Base-by-base conservation (phyloP, 495 filamentous ascomycete species). In the Xanthoparmelia taractica region DNA sequence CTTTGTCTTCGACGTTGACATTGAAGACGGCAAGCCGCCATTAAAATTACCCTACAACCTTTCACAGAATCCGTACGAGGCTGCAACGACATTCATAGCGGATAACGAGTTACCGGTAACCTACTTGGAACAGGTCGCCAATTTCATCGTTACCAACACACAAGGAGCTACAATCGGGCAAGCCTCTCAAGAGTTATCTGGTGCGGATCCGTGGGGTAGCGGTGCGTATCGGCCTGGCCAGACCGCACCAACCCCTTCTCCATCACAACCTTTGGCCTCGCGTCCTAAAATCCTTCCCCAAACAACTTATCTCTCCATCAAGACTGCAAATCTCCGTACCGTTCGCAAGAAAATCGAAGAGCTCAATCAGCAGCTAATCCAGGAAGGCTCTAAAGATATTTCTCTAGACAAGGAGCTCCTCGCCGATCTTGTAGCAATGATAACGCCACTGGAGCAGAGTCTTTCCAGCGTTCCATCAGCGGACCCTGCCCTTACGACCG, bases 1-100 rank as follows among this genome's bases (percentile, higher is more conserved):
- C 68, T 97, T 90, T 72, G 95, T 99, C 57, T 99, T 97, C 67
- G 93, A 97, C 70, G 94, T 99, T 33, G 95, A 97, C 69, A 93
- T 97, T 63, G 89, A 96, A 70, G 95, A 97, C 65, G 95, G 94
- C 43, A 91, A 93, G 66, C 95, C 95, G 36, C 85, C 94, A 4
- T 80, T 97, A 38, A 97, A 97, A 70, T 79, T 99, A 37, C 93
- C 95, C 2, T 97, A 90, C 72, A 97, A 99, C 71, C 79, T 89
- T 45, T 89, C 87, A 8, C 87, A 97, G 71, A 97, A 97, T 71
- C 91, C 91, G 4, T 97, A 95, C 72, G 88, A 96, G 63, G 87
- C 89, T 13, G 95, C 95, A 0, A 89, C 86, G 29, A 96, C 89
- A 71, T 99, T 97, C 70, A 88, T 97, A 34, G 80, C 84, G 63